These are phyloP conservation scores for Datisca glomerata DNA, from an alignment of 306 rosid genomes.

Conservation along the genomic window DNA sequence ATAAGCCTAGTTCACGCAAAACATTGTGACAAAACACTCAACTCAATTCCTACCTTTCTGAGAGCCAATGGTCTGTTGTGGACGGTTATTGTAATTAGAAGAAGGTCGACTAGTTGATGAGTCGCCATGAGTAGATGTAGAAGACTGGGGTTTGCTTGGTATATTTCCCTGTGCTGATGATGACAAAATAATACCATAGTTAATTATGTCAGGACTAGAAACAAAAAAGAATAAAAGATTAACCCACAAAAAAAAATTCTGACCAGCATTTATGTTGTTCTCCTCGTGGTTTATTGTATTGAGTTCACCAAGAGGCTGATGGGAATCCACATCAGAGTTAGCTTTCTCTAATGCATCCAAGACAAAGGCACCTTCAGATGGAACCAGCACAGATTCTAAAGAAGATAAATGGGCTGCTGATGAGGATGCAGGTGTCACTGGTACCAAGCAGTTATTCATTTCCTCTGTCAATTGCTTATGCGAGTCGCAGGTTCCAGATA, in stretches of 20 bases:
- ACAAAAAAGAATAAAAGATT: not conserved
- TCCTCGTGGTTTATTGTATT: conserved; percentile 27
- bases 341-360: conserved; percentile 53
- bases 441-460: conserved; percentile 22
- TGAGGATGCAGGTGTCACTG: conserved; percentile 30
- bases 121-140: conserved; percentile 37
- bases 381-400: conserved; percentile 55
- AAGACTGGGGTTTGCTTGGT: conserved; percentile 42
- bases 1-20: conserved; percentile 2
- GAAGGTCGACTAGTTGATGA: conserved; percentile 53
- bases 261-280: conserved; percentile 38
- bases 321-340: conserved; percentile 49
- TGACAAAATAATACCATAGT: conserved; percentile 1
- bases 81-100: conserved; percentile 54
- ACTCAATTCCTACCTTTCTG: conserved; percentile 54
- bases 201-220: not conserved
- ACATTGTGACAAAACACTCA: not conserved
- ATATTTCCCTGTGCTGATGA: conserved; percentile 30
- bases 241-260: conserved; percentile 6
- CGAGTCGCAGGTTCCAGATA: conserved; percentile 25
- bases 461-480: conserved; percentile 23
- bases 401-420: conserved; percentile 38
- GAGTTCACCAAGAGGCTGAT: conserved; percentile 35
- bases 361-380: conserved; percentile 42
- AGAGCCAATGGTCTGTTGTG: conserved; percentile 48